Evolutionary conservation across 1,139 yeast species (phyloP), one percentile per base, ranked within the genome.

Genomic region (Saccharomyces hybrid): DNA sequence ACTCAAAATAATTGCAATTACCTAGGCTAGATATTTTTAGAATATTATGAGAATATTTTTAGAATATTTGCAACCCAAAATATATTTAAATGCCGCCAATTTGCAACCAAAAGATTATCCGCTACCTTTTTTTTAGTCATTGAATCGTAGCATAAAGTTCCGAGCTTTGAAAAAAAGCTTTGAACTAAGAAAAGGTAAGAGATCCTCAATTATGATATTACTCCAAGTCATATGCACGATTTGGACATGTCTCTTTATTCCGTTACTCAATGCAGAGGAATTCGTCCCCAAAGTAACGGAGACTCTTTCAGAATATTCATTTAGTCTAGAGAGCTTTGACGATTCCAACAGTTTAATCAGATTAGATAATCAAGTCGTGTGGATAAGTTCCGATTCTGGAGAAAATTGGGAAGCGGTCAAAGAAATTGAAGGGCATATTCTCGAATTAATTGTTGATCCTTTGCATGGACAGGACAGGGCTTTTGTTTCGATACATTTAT

Each of bases 331-430:
- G 9, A 54, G 62, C 4, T 68, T 68, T 51, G 71, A 68, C 48
- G 71, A 68, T 50, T 63, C 69, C 2, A 56, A 59, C 5, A 57
- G 58, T 28, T 46, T 64, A 23, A 27, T 66, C 38, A 51, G 56
- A 49, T 11, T 11, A 25, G 56, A 4, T 55, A 54, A 3, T 48
- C 56, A 3, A 26, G 20, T 9, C 47, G 9, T 65, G n/a, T 50
- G 52, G 11, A 61, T 59, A 11, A 60, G 67, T 26, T 51, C 41
- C 6, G 65, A 67, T 53, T 60, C 61, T 51, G 71, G 70, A 46
- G 56, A 34, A 28, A 55, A 49, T 11, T 68, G 71, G 71, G 49
- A 57, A 1, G 31, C 28, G 0, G 52, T 63, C 6, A 29, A 51
- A 2, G 56, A 50, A 0, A 50, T 59, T 23, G 49, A 57, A 3